These are phyloP conservation scores for Aureobasidium subglaciale DNA, from an alignment of 2,329 filamentous ascomycete genomes.

Conservation along the genomic window DNA sequence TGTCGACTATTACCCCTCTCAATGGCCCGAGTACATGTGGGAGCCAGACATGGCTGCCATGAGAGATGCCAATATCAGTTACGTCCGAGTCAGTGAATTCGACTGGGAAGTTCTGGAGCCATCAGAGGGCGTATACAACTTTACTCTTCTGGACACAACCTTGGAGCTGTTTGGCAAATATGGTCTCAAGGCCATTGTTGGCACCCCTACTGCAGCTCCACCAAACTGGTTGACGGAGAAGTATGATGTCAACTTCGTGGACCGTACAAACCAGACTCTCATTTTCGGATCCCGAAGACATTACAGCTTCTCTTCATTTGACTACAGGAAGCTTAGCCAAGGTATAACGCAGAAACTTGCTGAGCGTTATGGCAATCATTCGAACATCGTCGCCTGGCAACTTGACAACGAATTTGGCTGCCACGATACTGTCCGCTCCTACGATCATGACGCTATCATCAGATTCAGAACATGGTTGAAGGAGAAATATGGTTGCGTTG, in stretches of 20 bases:
- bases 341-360: constrained; percentile 22
- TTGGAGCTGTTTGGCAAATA: constrained; percentile 20
- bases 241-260: constrained; percentile 21
- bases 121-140: constrained; percentile 22
- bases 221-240: constrained; percentile 23
- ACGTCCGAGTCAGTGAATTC: constrained; percentile 22
- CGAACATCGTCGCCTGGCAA: constrained; percentile 20
- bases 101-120: constrained; percentile 22
- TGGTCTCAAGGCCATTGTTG: constrained; percentile 20
- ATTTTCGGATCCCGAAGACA: constrained; percentile 21
- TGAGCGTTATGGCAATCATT: constrained; percentile 21
- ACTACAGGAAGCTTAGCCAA: constrained; percentile 21
- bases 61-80: constrained; percentile 21
- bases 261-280: constrained; percentile 21
- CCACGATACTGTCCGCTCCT: constrained; percentile 22
- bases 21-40: constrained; percentile 25
- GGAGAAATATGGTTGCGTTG: constrained; percentile 22
- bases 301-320: constrained; percentile 23
- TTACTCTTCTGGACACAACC: constrained; percentile 21
- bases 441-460: constrained; percentile 21
- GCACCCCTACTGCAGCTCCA: constrained; percentile 21
- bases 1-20: constrained; percentile 23
- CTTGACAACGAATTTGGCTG: constrained; percentile 24
- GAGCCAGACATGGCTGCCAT: constrained; percentile 20
- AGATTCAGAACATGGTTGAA: constrained; percentile 22